These are phyloP conservation scores for Lathyrus sativus DNA, from an alignment of 306 rosid genomes.

Conservation along the genomic window DNA sequence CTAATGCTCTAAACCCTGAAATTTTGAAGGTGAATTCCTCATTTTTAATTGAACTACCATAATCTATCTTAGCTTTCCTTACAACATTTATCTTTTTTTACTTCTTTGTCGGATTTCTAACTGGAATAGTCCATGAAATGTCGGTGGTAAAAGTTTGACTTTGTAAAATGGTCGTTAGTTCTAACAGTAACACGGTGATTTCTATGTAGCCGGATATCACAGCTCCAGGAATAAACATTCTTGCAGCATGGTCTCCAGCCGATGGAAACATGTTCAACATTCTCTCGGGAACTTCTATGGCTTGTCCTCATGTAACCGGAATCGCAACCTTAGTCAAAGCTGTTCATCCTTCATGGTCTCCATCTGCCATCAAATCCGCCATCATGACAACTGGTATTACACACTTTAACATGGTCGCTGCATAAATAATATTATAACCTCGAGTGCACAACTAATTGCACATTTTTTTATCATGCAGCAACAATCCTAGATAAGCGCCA, in stretches of 20 bases:
- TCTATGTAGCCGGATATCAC: slow-evolving; percentile 71
- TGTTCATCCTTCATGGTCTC: slow-evolving; percentile 82
- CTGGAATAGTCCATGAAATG: too few species aligned
- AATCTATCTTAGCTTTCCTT: not conserved
- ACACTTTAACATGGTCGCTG: too few species aligned
- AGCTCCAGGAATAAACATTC: slow-evolving; percentile 88
- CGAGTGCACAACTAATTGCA: slow-evolving; percentile 23
- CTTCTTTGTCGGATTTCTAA: slow-evolving; percentile 30
- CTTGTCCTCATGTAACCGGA: slow-evolving; percentile 87
- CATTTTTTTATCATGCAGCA: slow-evolving; percentile 54
- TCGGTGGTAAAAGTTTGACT: too few species aligned
- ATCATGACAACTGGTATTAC: slow-evolving; percentile 81
- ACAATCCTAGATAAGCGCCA: slow-evolving; percentile 63
- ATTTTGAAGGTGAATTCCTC: slow-evolving; percentile 69
- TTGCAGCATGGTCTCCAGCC: slow-evolving; percentile 91
- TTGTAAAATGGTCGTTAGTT: not conserved
- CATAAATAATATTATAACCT: too few species aligned
- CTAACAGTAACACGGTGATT: slow-evolving; percentile 23
- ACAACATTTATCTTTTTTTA: not conserved
- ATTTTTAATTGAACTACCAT: not conserved
- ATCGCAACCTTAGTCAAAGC: slow-evolving; percentile 85
- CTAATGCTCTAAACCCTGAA: slow-evolving; percentile 77
- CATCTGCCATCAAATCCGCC: slow-evolving; percentile 84
- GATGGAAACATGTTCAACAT: slow-evolving; percentile 60
- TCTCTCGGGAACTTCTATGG: slow-evolving; percentile 85